Evolutionary conservation across 768 basidiomycete genomes (phyloP).

Genomic region (Mycena leptocephala): DNA sequence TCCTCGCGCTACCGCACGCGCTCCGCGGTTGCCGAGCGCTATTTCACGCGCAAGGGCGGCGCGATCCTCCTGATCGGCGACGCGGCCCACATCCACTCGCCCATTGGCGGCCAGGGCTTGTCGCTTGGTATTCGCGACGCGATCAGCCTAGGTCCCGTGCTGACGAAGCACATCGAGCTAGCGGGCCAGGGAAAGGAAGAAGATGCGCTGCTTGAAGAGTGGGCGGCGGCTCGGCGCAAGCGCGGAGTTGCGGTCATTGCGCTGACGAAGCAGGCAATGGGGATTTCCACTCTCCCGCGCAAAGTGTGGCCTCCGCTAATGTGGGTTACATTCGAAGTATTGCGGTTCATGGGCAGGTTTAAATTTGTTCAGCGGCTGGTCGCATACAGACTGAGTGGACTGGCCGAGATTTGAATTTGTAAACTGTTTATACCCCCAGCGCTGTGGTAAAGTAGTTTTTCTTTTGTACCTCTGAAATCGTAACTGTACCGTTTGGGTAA

Average conservation of each 20-base stretch:
- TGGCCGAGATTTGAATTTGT: slow-evolving; percentile 12
- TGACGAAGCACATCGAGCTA: slow-evolving; percentile 40
- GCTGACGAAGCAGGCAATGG: slow-evolving; percentile 55
- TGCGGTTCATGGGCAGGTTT: slow-evolving; percentile 20
- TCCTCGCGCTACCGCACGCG: slow-evolving; percentile 65
- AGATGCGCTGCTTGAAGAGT: slow-evolving; percentile 53
- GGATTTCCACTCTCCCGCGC: slow-evolving; percentile 32
- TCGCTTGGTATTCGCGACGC: slow-evolving; percentile 72
- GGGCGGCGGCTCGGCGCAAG: slow-evolving; percentile 52
- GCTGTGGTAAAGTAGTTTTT: no score
- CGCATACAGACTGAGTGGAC: not conserved
- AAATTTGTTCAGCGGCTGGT: not conserved
- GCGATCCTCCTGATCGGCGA: slow-evolving; percentile 53
- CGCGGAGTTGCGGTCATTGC: slow-evolving; percentile 62
- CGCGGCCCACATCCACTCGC: slow-evolving; percentile 70
- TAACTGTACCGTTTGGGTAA: no score
- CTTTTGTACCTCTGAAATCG: no score
- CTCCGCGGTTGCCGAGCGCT: slow-evolving; percentile 59
- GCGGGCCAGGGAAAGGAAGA: slow-evolving; percentile 19
- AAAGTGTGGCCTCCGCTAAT: not conserved
- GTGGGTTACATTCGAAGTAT: not conserved
- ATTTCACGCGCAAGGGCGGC: slow-evolving; percentile 48
- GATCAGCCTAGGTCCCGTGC: slow-evolving; percentile 59
- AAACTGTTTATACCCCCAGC: no score
- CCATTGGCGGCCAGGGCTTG: slow-evolving; percentile 72